These are phyloP conservation scores for Fraxinus baroniana DNA, from an alignment of 305 asterid species.

Conservation along the genomic window DNA sequence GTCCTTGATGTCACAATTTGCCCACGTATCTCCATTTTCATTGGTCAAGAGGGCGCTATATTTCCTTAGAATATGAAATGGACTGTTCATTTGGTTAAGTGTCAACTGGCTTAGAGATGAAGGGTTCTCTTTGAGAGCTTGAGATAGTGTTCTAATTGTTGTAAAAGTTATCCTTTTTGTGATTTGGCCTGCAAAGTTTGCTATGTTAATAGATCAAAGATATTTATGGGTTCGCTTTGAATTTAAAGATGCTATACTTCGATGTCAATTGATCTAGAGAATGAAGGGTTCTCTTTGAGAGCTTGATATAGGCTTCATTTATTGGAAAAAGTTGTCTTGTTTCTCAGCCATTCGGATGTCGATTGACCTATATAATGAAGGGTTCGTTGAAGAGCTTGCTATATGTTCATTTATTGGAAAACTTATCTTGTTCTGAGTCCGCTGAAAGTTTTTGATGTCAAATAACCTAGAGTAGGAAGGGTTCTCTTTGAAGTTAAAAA, in stretches of 20 bases:
- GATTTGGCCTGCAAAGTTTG: background rate
- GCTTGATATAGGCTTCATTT: background rate
- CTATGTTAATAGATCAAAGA: background rate
- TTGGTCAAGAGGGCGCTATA: slow-evolving; percentile 20
- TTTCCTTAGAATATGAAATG: background rate
- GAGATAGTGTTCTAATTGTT: background rate
- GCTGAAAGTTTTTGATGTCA: background rate
- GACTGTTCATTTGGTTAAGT: background rate
- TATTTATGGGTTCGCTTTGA: background rate
- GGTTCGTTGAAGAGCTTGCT: background rate
- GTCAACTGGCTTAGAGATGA: background rate
- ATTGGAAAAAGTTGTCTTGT: background rate
- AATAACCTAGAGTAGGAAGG: background rate
- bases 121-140: background rate
- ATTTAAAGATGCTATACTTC: background rate
- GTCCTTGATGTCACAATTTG: slow-evolving; percentile 33
- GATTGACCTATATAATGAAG: background rate
- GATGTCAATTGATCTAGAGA: background rate
- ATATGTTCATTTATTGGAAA: background rate
- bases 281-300: background rate
- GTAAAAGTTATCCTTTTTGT: background rate
- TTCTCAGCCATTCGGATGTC: background rate
- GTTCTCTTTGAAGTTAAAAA: background rate
- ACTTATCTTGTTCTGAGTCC: background rate
- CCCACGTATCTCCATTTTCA: slow-evolving; percentile 32